Base-by-base conservation (phyloP, 2,329 filamentous ascomycete genomes). In the Parafenestella ontariensis region DNA sequence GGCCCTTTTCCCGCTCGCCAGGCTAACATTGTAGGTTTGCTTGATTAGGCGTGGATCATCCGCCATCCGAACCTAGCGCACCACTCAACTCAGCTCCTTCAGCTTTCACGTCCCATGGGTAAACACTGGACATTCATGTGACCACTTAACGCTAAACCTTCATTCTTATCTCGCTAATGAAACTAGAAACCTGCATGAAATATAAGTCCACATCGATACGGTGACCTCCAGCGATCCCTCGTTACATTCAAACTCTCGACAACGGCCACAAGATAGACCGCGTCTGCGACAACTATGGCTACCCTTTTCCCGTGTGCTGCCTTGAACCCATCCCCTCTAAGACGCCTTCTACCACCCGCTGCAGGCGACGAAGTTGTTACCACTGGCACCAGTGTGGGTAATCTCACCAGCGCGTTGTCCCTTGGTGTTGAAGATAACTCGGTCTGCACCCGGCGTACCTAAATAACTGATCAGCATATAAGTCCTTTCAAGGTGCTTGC, bases 321-420 rank as follows among this genome's bases (percentile, higher is more conserved):
- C 3, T 11, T 31, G 28, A 31, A 31, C 13, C 31, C 13, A n/a
- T 34, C 13, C 17, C 15, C 31, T n/a, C 17, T 17, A 10, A 34
- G 13, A 34, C 28, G 13, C 31, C 4, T 17, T 52, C 31, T 56
- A 64, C 59, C 61, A 66, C 26, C 77, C 77, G 37, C 70, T 70
- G 71, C 88, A 90, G n/a, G 79, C 82, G 51, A 90, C 86, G 74
- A 91, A 91, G 74, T 83, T 79, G 71, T 90, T 87, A 7, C 86
- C 86, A 46, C 81, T 85, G 17, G 88, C 88, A 24, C 88, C 88
- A 20, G 86, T 89, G 68, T 91, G 89, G 0, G 89, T 91, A 58
- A 91, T 89, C 24, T 83, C 78, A 33, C 87, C 88, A 13, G 86
- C 88, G 40, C 84, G 80, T 52, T 81, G 54, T 63, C 87, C 83